Base-by-base conservation (phyloP, 306 rosid genomes). In the Quercus cerris region DNA sequence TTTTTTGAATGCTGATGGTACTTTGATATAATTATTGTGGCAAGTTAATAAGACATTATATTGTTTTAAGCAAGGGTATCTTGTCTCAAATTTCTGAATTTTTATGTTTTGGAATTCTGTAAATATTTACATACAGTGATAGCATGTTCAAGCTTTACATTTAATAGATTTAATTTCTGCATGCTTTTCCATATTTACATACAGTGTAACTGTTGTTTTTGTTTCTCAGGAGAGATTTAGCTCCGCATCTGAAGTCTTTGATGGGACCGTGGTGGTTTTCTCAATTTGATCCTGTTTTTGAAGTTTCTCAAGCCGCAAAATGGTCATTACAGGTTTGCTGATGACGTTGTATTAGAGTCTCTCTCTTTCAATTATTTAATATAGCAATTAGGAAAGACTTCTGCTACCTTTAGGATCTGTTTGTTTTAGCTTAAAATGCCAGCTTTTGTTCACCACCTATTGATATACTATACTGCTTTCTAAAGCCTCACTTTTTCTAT, bases 191-290 rank as follows among this genome's bases (percentile, higher is more conserved):
- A 55, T 30, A 18, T 27, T 15, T 31, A 25, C 27, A 25, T 25
- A 25, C 27, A 25, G 75, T 75, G n/a, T 35, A 82, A 75, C 73
- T 86, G 56, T 71, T 62, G 30, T 22, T 57, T 56, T 56, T 82
- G 59, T 63, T 56, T 85, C 31, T 72, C 88, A 94, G 99, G 97
- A 91, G 98, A 90, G 98, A 95, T 75, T 77, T 95, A 79, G 99
- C 99, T 59, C 97, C 89, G 0, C 97, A 93, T 61, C 79, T 95
- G 83, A 95, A 93, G 87, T 90, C 93, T 84, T 86, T 95, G 89
- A 93, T 95, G 94, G 99, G 99, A 55, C 98, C 99, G n/a, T 95
- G 99, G 98, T 95, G 99, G 99, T 93, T 95, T 91, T 89, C 99
- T 78, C 99, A 95, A 83, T 95, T 95, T 83, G 99, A 95, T 87